Conservation (phyloP, 139 green algal species). For the Tetradesmus lagerheimii region DNA sequence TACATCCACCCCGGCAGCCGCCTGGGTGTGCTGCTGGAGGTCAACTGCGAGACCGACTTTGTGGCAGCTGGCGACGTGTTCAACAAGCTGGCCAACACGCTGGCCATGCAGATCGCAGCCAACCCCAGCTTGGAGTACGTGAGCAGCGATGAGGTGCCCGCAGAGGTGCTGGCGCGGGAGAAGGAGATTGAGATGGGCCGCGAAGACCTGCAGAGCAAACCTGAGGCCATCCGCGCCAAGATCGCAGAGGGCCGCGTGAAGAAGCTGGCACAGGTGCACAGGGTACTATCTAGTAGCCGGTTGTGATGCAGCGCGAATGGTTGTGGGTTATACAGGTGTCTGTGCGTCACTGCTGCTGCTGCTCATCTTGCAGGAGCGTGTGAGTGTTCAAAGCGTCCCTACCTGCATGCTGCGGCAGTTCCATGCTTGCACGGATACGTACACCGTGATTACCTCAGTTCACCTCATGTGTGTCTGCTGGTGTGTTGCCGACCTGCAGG, state of each 20-base stretch:
- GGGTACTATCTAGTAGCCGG: neutral
- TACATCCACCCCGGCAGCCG: slow-evolving; percentile 97
- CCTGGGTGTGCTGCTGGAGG: slow-evolving; percentile 86
- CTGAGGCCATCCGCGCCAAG: slow-evolving; percentile 95
- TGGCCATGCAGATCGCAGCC: slow-evolving; percentile 78
- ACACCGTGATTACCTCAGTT: too few relatives aligned
- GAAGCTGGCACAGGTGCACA: slow-evolving; percentile 89
- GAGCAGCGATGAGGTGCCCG: slow-evolving; percentile 79
- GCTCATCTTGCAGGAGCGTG: too few relatives aligned
- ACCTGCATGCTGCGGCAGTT: too few relatives aligned
- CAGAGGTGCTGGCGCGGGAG: slow-evolving; percentile 87
- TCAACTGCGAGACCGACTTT: slow-evolving; percentile 99
- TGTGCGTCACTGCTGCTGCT: too few relatives aligned
- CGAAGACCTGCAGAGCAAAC: slow-evolving; percentile 95
- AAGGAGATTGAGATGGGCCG: slow-evolving; percentile 95
- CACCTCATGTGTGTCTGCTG: neutral
- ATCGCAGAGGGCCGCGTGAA: slow-evolving; percentile 96
- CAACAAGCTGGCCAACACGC: slow-evolving; percentile 81
- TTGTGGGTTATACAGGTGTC: too few relatives aligned
- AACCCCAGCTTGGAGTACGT: slow-evolving; percentile 76
- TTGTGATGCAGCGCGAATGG: neutral
- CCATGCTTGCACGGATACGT: too few relatives aligned
- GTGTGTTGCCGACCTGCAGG: neutral
- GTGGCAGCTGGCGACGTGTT: slow-evolving; percentile 94
- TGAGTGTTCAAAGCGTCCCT: too few relatives aligned